Evolutionary conservation across 2,329 filamentous ascomycete genomes (phyloP).

Genomic region (Alternaria postmessia): DNA sequence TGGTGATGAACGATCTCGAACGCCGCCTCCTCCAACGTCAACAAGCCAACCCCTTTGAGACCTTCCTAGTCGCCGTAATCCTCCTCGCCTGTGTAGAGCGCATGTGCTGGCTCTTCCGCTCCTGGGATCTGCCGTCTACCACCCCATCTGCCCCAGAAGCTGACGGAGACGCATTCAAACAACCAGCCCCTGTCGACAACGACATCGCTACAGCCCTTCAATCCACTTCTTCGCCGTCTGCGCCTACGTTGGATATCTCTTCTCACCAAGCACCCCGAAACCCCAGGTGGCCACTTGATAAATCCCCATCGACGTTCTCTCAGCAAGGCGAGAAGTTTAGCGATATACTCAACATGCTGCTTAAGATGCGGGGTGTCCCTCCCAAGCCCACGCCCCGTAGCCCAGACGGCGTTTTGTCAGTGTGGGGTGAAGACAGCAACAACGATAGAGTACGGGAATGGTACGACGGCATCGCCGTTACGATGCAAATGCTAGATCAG

Average conservation of each 20-base stretch:
- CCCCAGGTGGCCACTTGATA: slow-evolving; percentile 62
- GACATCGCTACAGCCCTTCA: slow-evolving; percentile 39
- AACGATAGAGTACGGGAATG: slow-evolving; percentile 43
- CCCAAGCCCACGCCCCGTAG: slow-evolving; percentile 49
- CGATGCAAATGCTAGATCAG: slow-evolving; percentile 37
- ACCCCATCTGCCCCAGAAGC: background rate
- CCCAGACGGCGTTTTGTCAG: slow-evolving; percentile 46
- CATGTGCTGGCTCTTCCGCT: slow-evolving; percentile 66
- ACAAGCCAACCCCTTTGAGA: slow-evolving; percentile 65
- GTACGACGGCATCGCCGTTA: slow-evolving; percentile 48
- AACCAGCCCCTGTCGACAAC: slow-evolving; percentile 17
- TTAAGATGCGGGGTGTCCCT: slow-evolving; percentile 63
- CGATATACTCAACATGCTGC: slow-evolving; percentile 64
- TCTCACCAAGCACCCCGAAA: slow-evolving; percentile 23
- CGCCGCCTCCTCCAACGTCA: slow-evolving; percentile 66
- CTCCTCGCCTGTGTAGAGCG: slow-evolving; percentile 67
- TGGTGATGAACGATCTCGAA: slow-evolving; percentile 67
- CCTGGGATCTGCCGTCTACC: slow-evolving; percentile 53
- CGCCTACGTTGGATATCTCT: slow-evolving; percentile 6
- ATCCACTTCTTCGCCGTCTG: slow-evolving; percentile 17
- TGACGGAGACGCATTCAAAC: slow-evolving; percentile 8
- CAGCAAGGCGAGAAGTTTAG: slow-evolving; percentile 66
- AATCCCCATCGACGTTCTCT: slow-evolving; percentile 60
- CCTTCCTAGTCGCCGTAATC: slow-evolving; percentile 66
- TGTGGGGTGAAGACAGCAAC: slow-evolving; percentile 44